Conservation (phyloP, 1,284 basidiomycete species). For the Rhodofomes roseus region DNA sequence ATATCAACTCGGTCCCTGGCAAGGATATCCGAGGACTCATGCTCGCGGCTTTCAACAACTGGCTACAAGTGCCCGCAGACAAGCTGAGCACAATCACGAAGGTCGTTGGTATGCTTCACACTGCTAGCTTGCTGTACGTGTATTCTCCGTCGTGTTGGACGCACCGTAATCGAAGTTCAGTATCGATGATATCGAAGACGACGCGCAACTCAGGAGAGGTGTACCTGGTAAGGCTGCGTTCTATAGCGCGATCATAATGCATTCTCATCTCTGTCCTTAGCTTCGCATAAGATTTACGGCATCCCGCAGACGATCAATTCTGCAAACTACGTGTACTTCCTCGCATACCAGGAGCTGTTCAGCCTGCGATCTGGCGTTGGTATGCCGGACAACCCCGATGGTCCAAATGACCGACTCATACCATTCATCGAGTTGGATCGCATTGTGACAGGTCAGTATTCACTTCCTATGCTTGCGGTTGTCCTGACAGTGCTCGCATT, state of each 20-base stretch:
- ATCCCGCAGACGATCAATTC: conserved; percentile 97
- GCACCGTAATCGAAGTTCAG: conserved; percentile 35
- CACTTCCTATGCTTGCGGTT: background rate
- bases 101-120: conserved; percentile 93
- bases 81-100: conserved; percentile 74
- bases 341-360: conserved; percentile 78
- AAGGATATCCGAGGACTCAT: conserved; percentile 91
- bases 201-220: conserved; percentile 86
- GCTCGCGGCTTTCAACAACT: conserved; percentile 92
- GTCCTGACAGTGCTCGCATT: background rate
- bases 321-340: conserved; percentile 96
- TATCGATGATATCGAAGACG: conserved; percentile 98
- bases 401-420: conserved; percentile 24
- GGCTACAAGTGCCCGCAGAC: conserved; percentile 79
- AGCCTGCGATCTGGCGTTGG: conserved; percentile 43
- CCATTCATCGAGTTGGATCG: conserved; percentile 50
- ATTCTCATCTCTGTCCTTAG: conserved; percentile 30
- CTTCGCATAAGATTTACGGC: conserved; percentile 94
- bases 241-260: background rate
- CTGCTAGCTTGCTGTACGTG: conserved; percentile 82
- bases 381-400: conserved; percentile 6
- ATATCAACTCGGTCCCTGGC: conserved; percentile 83
- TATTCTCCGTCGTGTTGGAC: background rate
- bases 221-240: conserved; percentile 57
- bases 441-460: conserved; percentile 58